A percentile compares a stretch with the other conserved stretches of the same genome.
phyloP scores from a whole-genome alignment of 441 rosid species.

The Jatropha podagrica region DNA sequence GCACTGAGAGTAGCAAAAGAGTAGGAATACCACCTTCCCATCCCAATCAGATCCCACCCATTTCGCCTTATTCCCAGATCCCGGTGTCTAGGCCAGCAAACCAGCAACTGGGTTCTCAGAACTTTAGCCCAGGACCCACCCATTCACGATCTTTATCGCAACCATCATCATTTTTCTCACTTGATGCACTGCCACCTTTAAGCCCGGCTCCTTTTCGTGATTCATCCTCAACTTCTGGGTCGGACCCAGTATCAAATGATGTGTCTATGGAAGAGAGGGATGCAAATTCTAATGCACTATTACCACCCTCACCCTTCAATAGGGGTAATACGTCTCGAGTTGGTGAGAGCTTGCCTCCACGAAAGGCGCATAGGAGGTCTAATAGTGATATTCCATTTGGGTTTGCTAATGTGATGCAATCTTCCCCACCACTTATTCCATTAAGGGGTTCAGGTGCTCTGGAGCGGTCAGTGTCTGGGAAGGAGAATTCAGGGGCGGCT shows the following conservation, averaged over 20 bases:
- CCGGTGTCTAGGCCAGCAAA: conserved; percentile 50
- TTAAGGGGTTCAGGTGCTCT: conserved; percentile 37
- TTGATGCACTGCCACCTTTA: conserved; percentile 71
- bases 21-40: conserved; percentile 82
- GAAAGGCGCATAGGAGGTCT: conserved; percentile 83
- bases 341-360: conserved; percentile 76
- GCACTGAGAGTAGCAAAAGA: conserved; percentile 48
- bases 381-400: conserved; percentile 83
- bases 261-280: conserved; percentile 71
- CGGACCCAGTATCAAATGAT: conserved; percentile 49
- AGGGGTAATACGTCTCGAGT: conserved; percentile 41
- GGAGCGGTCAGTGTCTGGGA: conserved; percentile 50
- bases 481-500: conserved; percentile 42
- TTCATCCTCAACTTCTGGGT: conserved; percentile 33
- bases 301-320: conserved; percentile 68
- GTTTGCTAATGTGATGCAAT: conserved; percentile 46
- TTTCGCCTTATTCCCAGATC: conserved; percentile 88
- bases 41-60: conserved; percentile 80
- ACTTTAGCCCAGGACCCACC: conserved; percentile 44
- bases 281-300: conserved; percentile 47
- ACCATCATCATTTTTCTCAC: conserved; percentile 69
- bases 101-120: conserved; percentile 53
- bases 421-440: conserved; percentile 55
- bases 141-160: conserved; percentile 93
- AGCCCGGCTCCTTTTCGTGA: conserved; percentile 72